Evolutionary conservation across 2,329 filamentous ascomycete species (phyloP).

Genomic region (Aspergillus fumigatiaffinis): DNA sequence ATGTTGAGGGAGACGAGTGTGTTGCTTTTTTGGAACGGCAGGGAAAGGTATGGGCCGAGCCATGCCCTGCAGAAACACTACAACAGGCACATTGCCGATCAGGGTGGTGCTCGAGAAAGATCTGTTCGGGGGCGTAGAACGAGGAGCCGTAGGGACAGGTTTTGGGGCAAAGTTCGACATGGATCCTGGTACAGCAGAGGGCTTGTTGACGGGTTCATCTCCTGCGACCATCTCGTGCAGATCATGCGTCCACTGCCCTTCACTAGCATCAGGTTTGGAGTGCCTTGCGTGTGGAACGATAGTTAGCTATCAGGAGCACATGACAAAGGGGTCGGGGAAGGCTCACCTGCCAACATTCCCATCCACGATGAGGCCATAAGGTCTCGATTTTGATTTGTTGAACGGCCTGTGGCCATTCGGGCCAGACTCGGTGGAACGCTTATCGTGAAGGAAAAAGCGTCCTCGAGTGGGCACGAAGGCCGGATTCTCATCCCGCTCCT

Average conservation of each 20-base stretch:
- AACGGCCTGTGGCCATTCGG: constrained; percentile 70
- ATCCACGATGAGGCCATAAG: constrained; percentile 48
- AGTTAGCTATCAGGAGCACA: not conserved
- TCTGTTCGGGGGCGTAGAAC: constrained; percentile 64
- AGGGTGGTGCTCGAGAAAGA: constrained; percentile 79
- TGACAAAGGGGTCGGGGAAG: not conserved
- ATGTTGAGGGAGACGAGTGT: constrained; percentile 92
- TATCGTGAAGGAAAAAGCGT: constrained; percentile 96
- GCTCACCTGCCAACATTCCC: constrained; percentile 43
- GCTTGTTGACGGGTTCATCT: constrained; percentile 35
- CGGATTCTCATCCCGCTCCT: constrained; percentile 81
- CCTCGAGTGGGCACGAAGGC: constrained; percentile 92
- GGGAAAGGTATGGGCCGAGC: constrained; percentile 66
- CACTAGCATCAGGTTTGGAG: constrained; percentile 53
- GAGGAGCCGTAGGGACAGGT: constrained; percentile 45
- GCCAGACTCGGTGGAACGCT: constrained; percentile 71
- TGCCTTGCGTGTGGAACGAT: constrained; percentile 36
- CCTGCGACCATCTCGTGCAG: constrained; percentile 69
- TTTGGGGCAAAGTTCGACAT: constrained; percentile 29
- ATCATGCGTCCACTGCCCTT: constrained; percentile 85
- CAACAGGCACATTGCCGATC: constrained; percentile 78
- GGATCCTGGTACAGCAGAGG: constrained; percentile 22
- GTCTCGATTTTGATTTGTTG: constrained; percentile 51
- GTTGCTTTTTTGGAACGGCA: constrained; percentile 77
- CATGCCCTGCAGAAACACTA: constrained; percentile 76